A percentile compares a stretch with the other conserved stretches of the same genome.
Conservation (phyloP, 2,329 filamentous ascomycete genomes). For the Alternaria brassicicola region DNA sequence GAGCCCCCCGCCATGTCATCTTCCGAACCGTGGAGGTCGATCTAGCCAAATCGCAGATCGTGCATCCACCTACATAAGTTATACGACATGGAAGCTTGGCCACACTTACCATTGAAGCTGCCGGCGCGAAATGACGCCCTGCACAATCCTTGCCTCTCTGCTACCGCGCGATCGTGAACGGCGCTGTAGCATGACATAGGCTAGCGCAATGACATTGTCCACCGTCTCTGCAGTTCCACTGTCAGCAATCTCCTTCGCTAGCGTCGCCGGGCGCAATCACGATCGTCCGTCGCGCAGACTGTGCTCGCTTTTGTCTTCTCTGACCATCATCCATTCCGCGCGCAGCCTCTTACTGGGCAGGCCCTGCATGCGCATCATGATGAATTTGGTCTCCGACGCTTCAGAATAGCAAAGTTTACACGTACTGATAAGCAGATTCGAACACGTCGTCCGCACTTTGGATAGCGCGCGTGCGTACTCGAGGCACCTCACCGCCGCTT, state of each 20-base stretch:
- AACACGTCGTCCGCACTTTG: slow-evolving; percentile 60
- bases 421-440: slow-evolving; percentile 65
- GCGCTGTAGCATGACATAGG: slow-evolving; percentile 68
- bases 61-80: slow-evolving; percentile 19
- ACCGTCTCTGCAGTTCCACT: slow-evolving; percentile 62
- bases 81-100: slow-evolving; percentile 35
- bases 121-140: slow-evolving; percentile 61
- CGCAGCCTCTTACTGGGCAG: slow-evolving; percentile 14
- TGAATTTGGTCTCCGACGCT: slow-evolving; percentile 8
- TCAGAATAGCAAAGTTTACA: slow-evolving; percentile 22
- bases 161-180: slow-evolving; percentile 51
- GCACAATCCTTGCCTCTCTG: slow-evolving; percentile 34
- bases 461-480: slow-evolving; percentile 67
- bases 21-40: slow-evolving; percentile 20
- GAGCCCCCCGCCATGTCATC: slow-evolving; percentile 28
- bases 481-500: slow-evolving; percentile 77
- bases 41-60: slow-evolving; percentile 15
- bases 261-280: slow-evolving; percentile 11
- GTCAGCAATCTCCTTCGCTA: slow-evolving; percentile 25
- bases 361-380: slow-evolving; percentile 16
- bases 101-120: slow-evolving; percentile 68
- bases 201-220: slow-evolving; percentile 67
- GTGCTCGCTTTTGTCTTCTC: slow-evolving; percentile 20
- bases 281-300: slow-evolving; percentile 24
- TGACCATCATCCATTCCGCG: slow-evolving; percentile 14